Evolutionary conservation across 2,329 filamentous ascomycete genomes (phyloP).

Genomic region (Fusarium sororula): DNA sequence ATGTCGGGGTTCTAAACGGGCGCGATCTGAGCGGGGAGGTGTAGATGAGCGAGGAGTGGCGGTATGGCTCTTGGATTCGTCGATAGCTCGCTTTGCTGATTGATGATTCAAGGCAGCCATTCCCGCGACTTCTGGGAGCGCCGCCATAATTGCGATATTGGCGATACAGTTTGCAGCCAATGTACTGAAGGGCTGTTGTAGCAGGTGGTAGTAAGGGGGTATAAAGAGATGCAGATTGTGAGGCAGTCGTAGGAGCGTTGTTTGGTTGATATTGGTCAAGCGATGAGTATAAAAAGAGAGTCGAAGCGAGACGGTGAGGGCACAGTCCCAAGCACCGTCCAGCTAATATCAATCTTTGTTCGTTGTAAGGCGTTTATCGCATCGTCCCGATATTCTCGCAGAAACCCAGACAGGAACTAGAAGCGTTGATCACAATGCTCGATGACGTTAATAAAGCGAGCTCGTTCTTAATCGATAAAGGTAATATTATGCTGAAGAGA

Average conservation of each 20-base stretch:
- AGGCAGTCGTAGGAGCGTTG: constrained; percentile 2
- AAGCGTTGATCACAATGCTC: constrained; percentile 22
- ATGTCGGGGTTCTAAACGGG: constrained; percentile 53
- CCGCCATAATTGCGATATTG: constrained; percentile 46
- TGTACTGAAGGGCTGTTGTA: constrained; percentile 2
- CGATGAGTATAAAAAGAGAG: constrained; percentile 11
- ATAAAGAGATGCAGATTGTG: constrained; percentile 5
- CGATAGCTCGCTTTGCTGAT: constrained; percentile 47
- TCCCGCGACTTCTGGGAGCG: constrained; percentile 44
- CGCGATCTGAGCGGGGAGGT: constrained; percentile 56
- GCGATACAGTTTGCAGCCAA: constrained; percentile 9
- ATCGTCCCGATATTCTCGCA: constrained; percentile 40
- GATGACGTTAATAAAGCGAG: constrained; percentile 20
- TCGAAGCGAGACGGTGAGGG: constrained; percentile 36
- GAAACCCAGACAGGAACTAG: constrained; percentile 26
- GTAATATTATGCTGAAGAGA: constrained; percentile 13
- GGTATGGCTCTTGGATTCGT: constrained; percentile 45
- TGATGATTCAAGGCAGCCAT: constrained; percentile 44
- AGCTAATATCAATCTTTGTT: constrained; percentile 37
- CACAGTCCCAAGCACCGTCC: constrained; percentile 38
- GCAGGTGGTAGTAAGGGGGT: constrained; percentile 10
- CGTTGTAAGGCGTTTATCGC: constrained; percentile 37
- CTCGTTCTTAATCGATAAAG: constrained; percentile 9
- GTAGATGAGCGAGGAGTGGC: constrained; percentile 53
- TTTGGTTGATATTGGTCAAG: constrained; percentile 1